These are phyloP conservation scores for Penicillium bovifimosum DNA, from an alignment of 495 filamentous ascomycete species.

Conservation along the genomic window DNA sequence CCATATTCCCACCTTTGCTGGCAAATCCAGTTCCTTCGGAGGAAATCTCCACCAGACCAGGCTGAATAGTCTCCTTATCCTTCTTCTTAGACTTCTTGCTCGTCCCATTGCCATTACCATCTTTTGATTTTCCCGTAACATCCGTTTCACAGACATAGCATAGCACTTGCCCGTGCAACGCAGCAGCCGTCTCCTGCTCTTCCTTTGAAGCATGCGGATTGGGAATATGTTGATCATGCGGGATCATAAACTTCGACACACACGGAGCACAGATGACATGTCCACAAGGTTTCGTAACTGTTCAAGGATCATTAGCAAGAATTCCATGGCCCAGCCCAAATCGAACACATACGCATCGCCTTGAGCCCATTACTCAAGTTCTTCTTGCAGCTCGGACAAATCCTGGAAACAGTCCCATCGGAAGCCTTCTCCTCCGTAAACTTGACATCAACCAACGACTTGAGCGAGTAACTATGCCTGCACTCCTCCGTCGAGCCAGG, in stretches of 20 bases:
- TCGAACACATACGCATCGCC: conserved; percentile 55
- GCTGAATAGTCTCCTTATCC: conserved; percentile 48
- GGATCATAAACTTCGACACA: conserved; percentile 79
- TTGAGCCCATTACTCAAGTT: conserved; percentile 74
- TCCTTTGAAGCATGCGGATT: conserved; percentile 63
- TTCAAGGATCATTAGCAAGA: background rate
- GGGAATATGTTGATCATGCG: conserved; percentile 37
- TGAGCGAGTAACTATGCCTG: conserved; percentile 75
- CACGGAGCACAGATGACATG: conserved; percentile 91
- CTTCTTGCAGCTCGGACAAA: conserved; percentile 89
- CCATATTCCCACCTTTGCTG: conserved; percentile 73
- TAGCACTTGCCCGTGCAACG: conserved; percentile 40
- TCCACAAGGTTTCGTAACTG: conserved; percentile 84
- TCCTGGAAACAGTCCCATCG: conserved; percentile 50
- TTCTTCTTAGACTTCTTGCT: conserved; percentile 44
- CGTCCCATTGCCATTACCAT: conserved; percentile 15
- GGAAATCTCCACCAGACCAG: conserved; percentile 77
- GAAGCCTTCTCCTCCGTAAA: conserved; percentile 66
- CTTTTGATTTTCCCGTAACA: conserved; percentile 40
- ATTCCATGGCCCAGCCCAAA: background rate
- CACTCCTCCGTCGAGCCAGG: conserved; percentile 66
- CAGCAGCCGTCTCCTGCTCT: conserved; percentile 38
- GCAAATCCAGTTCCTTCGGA: conserved; percentile 94
- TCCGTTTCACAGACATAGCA: conserved; percentile 91
- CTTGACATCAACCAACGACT: conserved; percentile 69